These are phyloP conservation scores for Fusarium sp. DNA, from an alignment of 2,329 filamentous ascomycete genomes.

Conservation along the genomic window DNA sequence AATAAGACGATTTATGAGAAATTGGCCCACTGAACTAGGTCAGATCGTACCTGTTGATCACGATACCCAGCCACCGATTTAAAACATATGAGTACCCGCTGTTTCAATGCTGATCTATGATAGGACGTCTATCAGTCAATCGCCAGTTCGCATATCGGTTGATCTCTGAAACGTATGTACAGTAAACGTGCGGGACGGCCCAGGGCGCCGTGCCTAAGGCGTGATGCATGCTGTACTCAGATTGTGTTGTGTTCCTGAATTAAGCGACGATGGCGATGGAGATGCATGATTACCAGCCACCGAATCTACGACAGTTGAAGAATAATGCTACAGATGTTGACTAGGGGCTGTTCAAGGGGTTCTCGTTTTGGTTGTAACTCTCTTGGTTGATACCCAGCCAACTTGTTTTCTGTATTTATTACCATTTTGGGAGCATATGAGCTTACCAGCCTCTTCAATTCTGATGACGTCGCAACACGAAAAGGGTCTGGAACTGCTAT, in stretches of 20 bases:
- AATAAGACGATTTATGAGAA: not conserved
- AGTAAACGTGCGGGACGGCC: constrained; percentile 19
- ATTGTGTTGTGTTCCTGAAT: constrained; percentile 30
- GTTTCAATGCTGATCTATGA: not conserved
- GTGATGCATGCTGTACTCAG: not conserved
- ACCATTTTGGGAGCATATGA: constrained; percentile 13
- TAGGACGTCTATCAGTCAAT: not conserved
- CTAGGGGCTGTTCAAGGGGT: not conserved
- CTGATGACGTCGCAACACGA: constrained; percentile 16
- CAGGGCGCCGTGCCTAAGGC: constrained; percentile 16
- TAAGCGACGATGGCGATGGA: not conserved
- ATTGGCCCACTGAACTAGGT: not conserved
- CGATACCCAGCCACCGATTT: constrained; percentile 22
- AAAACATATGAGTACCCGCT: not conserved
- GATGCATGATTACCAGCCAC: constrained; percentile 17
- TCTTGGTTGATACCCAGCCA: constrained; percentile 22
- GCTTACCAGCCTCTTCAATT: constrained; percentile 33
- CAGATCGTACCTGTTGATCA: constrained; percentile 39
- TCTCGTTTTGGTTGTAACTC: not conserved
- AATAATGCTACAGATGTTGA: not conserved
- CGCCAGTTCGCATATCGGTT: constrained; percentile 1
- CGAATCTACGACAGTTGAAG: constrained; percentile 10
- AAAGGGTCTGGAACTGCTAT: constrained; percentile 13
- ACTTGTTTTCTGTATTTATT: constrained; percentile 29
- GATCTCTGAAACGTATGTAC: constrained; percentile 8